These are phyloP conservation scores for Boletus sp. DNA, from an alignment of 768 basidiomycete species.

Conservation along the genomic window DNA sequence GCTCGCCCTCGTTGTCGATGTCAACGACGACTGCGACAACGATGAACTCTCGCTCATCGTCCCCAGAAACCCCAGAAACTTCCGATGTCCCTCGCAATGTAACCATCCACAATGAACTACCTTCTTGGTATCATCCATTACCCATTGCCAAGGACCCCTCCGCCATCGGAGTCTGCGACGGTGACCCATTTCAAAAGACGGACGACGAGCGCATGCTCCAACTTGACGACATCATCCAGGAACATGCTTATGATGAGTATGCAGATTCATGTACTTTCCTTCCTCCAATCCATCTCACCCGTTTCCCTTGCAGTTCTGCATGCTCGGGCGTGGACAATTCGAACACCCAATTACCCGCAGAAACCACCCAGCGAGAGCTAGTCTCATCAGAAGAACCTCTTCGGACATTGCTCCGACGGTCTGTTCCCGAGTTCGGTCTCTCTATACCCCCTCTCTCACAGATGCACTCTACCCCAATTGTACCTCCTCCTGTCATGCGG, in stretches of 20 bases:
- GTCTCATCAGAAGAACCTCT: slow-evolving; percentile 30
- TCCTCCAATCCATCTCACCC: background rate
- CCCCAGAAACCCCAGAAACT: slow-evolving; percentile 66
- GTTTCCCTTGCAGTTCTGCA: slow-evolving; percentile 13
- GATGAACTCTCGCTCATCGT: slow-evolving; percentile 64
- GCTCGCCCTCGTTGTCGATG: slow-evolving; percentile 36
- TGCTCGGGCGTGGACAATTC: slow-evolving; percentile 21
- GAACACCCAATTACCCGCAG: slow-evolving; percentile 6
- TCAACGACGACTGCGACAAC: slow-evolving; percentile 54
- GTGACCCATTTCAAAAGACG: slow-evolving; percentile 42
- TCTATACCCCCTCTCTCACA: slow-evolving; percentile 36
- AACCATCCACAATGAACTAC: slow-evolving; percentile 47
- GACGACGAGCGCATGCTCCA: slow-evolving; percentile 57
- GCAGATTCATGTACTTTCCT: slow-evolving; percentile 26
- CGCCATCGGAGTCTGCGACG: slow-evolving; percentile 42
- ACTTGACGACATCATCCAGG: slow-evolving; percentile 71
- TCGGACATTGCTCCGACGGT: slow-evolving; percentile 32
- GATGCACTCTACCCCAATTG: slow-evolving; percentile 53
- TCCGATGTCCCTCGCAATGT: slow-evolving; percentile 52
- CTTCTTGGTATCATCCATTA: slow-evolving; percentile 57
- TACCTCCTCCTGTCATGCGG: slow-evolving; percentile 62
- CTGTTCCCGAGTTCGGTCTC: slow-evolving; percentile 27
- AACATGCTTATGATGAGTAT: slow-evolving; percentile 74
- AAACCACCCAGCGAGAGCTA: slow-evolving; percentile 37
- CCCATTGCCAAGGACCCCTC: slow-evolving; percentile 40